Conservation (phyloP, 164 flowering plant species). For the Stephania japonica region DNA sequence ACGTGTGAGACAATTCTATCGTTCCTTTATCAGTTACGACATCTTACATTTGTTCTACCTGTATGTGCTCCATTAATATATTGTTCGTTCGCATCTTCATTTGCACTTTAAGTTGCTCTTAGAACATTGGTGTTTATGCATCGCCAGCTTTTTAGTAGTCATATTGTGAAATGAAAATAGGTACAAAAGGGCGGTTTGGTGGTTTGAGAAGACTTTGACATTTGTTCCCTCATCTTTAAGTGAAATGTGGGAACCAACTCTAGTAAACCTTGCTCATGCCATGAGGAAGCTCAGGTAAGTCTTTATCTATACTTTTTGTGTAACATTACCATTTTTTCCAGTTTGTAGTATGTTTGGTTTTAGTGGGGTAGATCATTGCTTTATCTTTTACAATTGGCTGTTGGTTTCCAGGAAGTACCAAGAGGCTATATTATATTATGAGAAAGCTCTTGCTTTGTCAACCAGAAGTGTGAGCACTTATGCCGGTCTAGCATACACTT, state of each 20-base stretch:
- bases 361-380: too few species aligned
- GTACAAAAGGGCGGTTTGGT: slow-evolving; percentile 74
- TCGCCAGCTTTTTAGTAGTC: neutral
- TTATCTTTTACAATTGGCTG: neutral
- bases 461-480: slow-evolving; percentile 87
- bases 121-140: neutral
- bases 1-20: too few species aligned
- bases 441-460: slow-evolving; percentile 85
- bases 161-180: slow-evolving; percentile 31
- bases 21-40: too few species aligned
- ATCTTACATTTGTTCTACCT: too few species aligned
- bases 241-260: slow-evolving; percentile 95
- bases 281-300: slow-evolving; percentile 77
- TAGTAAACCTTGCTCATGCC: slow-evolving; percentile 92
- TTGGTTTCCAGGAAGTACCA: slow-evolving; percentile 46
- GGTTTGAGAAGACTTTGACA: slow-evolving; percentile 87
- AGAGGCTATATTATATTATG: slow-evolving; percentile 81
- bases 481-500: slow-evolving; percentile 95
- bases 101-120: neutral
- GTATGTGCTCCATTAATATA: too few species aligned
- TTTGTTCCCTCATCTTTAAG: slow-evolving; percentile 59
- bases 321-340: neutral
- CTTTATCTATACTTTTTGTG: neutral
- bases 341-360: neutral
- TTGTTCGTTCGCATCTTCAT: neutral